Percentiles rank a stretch among this genome's conserved stretches.
Evolutionary conservation across 345 rosid genomes (phyloP).

Genomic region (Melaleuca quinquenervia): DNA sequence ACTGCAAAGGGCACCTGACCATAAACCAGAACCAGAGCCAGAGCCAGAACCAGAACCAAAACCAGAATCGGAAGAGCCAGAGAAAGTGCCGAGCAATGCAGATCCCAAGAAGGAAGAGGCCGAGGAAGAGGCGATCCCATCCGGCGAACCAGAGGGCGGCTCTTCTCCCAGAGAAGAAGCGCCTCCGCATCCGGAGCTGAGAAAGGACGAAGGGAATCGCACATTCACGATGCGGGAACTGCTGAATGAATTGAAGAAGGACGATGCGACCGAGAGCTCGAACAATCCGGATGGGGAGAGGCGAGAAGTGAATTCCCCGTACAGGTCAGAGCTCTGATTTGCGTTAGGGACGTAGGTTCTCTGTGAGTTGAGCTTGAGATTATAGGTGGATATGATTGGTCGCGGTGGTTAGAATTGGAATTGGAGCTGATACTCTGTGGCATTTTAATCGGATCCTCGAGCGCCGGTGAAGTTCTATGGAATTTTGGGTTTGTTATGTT

Average conservation of each 20-base stretch:
- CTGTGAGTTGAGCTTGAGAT: background rate
- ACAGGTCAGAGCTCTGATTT: conserved; percentile 32
- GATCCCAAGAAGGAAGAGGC: conserved; percentile 30
- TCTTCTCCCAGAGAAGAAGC: conserved; percentile 10
- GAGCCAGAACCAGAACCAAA: conserved; percentile 8
- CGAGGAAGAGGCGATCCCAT: conserved; percentile 3
- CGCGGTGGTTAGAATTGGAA: background rate
- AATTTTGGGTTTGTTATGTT: background rate
- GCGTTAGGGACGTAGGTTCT: background rate
- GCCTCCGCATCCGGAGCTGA: conserved; percentile 14
- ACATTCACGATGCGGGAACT: conserved; percentile 89
- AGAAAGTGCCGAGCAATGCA: conserved; percentile 6
- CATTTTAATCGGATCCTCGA: background rate
- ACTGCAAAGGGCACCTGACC: conserved; percentile 24
- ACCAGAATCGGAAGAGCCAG: background rate
- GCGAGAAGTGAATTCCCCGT: conserved; percentile 28
- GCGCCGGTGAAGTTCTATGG: background rate
- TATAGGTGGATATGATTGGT: background rate
- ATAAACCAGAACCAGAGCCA: conserved; percentile 6
- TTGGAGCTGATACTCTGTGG: background rate
- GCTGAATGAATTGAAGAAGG: conserved; percentile 64
- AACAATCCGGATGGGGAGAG: background rate
- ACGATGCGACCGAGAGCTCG: conserved; percentile 34
- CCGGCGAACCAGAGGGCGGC: background rate
- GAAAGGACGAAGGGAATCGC: conserved; percentile 51